Base-by-base conservation (phyloP, 331 rosid species). In the Dryas integrifolia region DNA sequence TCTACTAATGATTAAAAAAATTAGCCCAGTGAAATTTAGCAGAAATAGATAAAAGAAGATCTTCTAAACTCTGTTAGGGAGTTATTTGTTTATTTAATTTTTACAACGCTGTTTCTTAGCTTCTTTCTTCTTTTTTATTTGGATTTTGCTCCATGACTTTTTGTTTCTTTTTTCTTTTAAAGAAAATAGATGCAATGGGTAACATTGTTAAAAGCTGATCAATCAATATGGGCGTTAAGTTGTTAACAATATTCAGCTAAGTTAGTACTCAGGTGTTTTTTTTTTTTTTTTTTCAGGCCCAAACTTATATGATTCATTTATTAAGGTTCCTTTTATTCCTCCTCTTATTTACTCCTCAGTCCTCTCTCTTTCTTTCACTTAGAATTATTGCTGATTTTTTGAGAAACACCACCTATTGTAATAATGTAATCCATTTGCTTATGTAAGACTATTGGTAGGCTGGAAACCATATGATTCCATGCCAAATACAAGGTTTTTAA, bases 11-110 rank as follows among this genome's bases (percentile, higher is more conserved):
- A 38, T 72, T 59, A 72, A 43, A 59, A 58, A 38, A 9, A 2
- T 13, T 12, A 38, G 21, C 1, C 24, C 59, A 35, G 14, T 61
- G 4, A 59, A 38, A 15, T 50, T 1, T 8, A 30, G 51, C 61
- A 72, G 69, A 47, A 43, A 43, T 43, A 72, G 67, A 35, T 38
- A 50, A 62, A 73, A 73, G 7, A 13, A 21, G 43, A 50, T 61
- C 62, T 73, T 73, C 77, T 73, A 16, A 11, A 39, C 77, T 16
- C 40, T 7, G 16, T 8, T 10, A 15, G 72, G 44, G 11, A 9
- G 4, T 44, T 62, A 6, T 15, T 58, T 16, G 13, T 11, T 58
- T 52, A 53, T 44, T 16, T 68, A 43, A 44, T 43, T 7, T 40
- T 55, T 24, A 13, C 16, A 7, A 3, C 14, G 5, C 13, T 3